These are phyloP conservation scores for Endoconidiophora laricicola DNA, from an alignment of 2,329 filamentous ascomycete species.

Conservation along the genomic window DNA sequence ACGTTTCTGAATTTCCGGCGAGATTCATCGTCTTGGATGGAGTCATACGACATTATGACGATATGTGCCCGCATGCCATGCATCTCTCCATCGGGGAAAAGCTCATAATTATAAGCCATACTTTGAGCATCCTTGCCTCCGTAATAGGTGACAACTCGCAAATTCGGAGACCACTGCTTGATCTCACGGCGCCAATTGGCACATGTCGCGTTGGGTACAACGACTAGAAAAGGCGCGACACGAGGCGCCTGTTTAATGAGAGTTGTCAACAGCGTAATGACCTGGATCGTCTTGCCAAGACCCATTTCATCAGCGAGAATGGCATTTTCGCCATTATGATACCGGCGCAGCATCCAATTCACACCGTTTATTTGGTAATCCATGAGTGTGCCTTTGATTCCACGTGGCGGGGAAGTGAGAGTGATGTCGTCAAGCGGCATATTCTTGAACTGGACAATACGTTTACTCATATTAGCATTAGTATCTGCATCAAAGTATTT, in stretches of 20 bases:
- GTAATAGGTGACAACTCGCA: constrained; percentile 86
- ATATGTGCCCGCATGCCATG: constrained; percentile 70
- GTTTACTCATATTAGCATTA: constrained; percentile 44
- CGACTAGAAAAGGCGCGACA: constrained; percentile 84
- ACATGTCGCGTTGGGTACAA: constrained; percentile 88
- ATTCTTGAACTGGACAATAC: constrained; percentile 49
- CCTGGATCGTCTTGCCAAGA: constrained; percentile 89
- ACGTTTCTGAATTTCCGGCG: constrained; percentile 50
- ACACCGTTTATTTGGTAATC: constrained; percentile 82
- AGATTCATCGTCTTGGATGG: constrained; percentile 57
- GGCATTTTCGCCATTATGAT: constrained; percentile 64
- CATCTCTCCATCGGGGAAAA: constrained; percentile 49
- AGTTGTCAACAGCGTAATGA: constrained; percentile 65
- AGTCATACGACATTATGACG: constrained; percentile 90
- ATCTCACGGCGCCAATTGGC: constrained; percentile 97
- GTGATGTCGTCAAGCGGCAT: constrained; percentile 44
- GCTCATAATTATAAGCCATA: constrained; percentile 65
- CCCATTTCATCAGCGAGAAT: constrained; percentile 98
- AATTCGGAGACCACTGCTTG: constrained; percentile 74
- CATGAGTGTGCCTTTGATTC: constrained; percentile 71
- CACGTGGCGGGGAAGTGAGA: constrained; percentile 53
- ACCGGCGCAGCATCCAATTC: constrained; percentile 91
- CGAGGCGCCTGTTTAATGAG: constrained; percentile 46
- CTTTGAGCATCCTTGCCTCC: constrained; percentile 59
- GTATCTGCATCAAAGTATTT: constrained; percentile 47